Conservation (phyloP, 1,284 basidiomycete genomes). For the Coniferiporia weirii region DNA sequence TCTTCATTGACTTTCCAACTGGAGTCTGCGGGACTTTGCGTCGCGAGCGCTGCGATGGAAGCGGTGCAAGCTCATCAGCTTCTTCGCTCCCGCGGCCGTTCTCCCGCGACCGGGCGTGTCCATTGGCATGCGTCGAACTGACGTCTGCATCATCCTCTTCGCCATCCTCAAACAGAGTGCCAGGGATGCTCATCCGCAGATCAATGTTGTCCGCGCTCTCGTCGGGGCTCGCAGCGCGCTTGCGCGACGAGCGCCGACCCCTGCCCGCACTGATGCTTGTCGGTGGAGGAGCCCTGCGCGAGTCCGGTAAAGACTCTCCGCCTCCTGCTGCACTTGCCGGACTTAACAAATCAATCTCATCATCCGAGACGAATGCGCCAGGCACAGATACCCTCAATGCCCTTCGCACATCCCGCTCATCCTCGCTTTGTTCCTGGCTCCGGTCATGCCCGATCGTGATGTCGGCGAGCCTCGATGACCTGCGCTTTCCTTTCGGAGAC, state of each 20-base stretch:
- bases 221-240: constrained; percentile 17
- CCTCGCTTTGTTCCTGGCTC: background rate
- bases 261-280: background rate
- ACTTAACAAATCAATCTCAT: constrained; percentile 14
- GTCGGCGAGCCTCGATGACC: background rate
- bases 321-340: constrained; percentile 6
- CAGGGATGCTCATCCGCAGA: constrained; percentile 18
- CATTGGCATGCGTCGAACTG: background rate
- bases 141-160: constrained; percentile 5
- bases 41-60: constrained; percentile 8
- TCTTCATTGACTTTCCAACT: background rate
- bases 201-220: background rate
- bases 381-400: constrained; percentile 7
- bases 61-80: constrained; percentile 17
- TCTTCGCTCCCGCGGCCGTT: constrained; percentile 12
- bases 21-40: constrained; percentile 3
- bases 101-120: background rate
- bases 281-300: background rate
- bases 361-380: constrained; percentile 14
- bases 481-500: constrained; percentile 7
- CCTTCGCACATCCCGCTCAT: background rate
- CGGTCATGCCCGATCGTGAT: too few relatives aligned
- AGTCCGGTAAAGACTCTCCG: background rate
- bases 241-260: constrained; percentile 1
- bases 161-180: constrained; percentile 18